Evolutionary conservation across 306 rosid species (phyloP).

Genomic region (Dryas octopetala): DNA sequence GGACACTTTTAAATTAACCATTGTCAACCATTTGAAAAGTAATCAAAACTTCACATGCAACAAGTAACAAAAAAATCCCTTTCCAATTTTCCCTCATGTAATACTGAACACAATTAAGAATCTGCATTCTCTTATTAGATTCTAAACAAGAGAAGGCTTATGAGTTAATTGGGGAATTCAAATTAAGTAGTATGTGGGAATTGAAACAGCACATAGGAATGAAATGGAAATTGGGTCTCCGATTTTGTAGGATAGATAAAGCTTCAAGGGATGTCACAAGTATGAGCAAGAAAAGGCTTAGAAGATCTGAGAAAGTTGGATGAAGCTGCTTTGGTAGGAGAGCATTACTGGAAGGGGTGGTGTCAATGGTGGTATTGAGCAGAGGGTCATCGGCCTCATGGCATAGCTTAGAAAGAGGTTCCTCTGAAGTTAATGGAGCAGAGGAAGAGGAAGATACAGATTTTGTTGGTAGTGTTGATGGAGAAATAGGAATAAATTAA

Average conservation of each 20-base stretch:
- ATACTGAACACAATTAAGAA: too few species aligned
- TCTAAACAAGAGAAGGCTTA: too few species aligned
- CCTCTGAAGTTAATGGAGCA: constrained; percentile 28
- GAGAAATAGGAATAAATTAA: too few species aligned
- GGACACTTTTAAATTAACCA: too few species aligned
- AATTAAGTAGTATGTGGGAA: too few species aligned
- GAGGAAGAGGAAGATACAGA: neutral
- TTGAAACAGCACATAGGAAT: constrained; percentile 21
- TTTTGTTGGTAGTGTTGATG: neutral
- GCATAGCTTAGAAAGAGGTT: constrained; percentile 34
- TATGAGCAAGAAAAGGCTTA: constrained; percentile 20
- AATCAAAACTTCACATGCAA: too few species aligned
- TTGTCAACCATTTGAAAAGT: too few species aligned
- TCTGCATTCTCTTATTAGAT: too few species aligned
- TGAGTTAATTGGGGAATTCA: too few species aligned
- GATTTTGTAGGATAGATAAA: constrained; percentile 28
- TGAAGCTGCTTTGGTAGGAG: constrained; percentile 28
- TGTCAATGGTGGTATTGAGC: neutral
- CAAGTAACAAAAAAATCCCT: too few species aligned
- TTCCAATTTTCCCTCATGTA: too few species aligned
- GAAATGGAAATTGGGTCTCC: constrained; percentile 37
- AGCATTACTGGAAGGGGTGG: constrained; percentile 4
- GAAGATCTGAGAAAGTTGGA: constrained; percentile 26
- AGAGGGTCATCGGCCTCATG: constrained; percentile 16
- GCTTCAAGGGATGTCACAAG: constrained; percentile 33